Percentiles rank a stretch among this genome's conserved stretches.
These are phyloP conservation scores for Dictyophora rubrovolvata DNA, from an alignment of 768 basidiomycete genomes.

Conservation along the genomic window DNA sequence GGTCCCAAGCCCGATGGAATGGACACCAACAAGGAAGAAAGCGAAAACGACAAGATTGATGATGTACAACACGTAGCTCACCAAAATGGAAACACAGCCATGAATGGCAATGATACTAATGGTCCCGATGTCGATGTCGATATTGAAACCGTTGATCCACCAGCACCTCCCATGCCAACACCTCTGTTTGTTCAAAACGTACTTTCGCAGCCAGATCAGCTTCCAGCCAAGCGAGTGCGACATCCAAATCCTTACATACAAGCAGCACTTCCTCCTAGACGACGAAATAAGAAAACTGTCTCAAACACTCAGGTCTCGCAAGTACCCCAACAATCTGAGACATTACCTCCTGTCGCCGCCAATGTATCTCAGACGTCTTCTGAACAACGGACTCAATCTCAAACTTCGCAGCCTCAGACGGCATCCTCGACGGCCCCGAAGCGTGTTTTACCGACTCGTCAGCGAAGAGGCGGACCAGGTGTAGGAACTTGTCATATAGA, in stretches of 20 bases:
- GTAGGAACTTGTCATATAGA: conserved; percentile 74
- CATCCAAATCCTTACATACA: not conserved
- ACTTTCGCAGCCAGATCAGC: not conserved
- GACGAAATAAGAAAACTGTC: not conserved
- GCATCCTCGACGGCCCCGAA: conserved; percentile 32
- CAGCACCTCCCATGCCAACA: not conserved
- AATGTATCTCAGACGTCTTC: too few relatives aligned
- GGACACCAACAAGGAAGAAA: not conserved
- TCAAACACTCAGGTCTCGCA: not conserved
- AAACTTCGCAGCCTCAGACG: not conserved
- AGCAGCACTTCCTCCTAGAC: not conserved
- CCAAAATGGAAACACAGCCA: not conserved
- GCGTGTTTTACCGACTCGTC: conserved; percentile 73
- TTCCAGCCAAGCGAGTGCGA: not conserved
- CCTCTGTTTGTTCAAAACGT: not conserved
- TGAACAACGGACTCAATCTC: not conserved
- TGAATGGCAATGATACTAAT: not conserved
- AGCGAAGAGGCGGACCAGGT: conserved; percentile 62
- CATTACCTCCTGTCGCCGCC: too few relatives aligned
- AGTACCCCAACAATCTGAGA: not conserved
- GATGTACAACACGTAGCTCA: not conserved
- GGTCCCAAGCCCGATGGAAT: not conserved
- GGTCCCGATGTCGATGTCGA: not conserved
- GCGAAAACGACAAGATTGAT: not conserved
- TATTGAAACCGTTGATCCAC: not conserved